Evolutionary conservation across 202 grass and related monocot genomes (phyloP), one percentile per base, ranked within the genome.

Genomic region (Elaeis oleifera): DNA sequence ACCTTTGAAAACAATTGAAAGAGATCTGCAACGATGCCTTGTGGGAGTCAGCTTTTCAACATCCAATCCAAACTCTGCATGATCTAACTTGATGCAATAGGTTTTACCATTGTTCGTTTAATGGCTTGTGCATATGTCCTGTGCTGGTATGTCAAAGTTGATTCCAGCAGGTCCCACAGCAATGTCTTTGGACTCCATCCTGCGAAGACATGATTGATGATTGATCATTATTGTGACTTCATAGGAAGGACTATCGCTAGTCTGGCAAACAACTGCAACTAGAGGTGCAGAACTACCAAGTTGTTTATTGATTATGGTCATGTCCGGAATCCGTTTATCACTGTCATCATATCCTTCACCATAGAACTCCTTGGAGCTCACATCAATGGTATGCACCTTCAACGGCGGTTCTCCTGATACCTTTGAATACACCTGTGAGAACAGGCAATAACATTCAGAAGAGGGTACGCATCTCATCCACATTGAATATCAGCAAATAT

Each of bases 331-430:
- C 9, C 56, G 56, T 20, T 28, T 59, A 29, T 59, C 56, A 17
- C 56, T 59, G 24, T 59, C 59, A 39, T 61, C 59, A 20, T 61
- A 61, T 36, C 59, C 59, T 61, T 61, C 59, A 61, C 59, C 59
- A 39, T 61, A 61, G 17, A 61, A 61, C 18, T 39, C 59, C 28
- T 61, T 61, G 59, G 59, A 61, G 16, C 59, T 61, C n/a, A 61
- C 59, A 19, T 61, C 59, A 39, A 61, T n/a, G 4, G 59, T 44
- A 8, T 25, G 29, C 25, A 44, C 26, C 59, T 61, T 28, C 25
- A 61, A 18, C 3, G 28, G 28, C 3, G 29, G 16, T 20, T 61
- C 59, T 17, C 15, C 26, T 36, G 59, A 61, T 18, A 61, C 28
- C 27, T 44, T 61, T 15, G 59, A 31, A 18, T 61, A 61, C 59